phyloP scores from a whole-genome alignment of 305 asterid genomes.

The Plantago rigida region DNA sequence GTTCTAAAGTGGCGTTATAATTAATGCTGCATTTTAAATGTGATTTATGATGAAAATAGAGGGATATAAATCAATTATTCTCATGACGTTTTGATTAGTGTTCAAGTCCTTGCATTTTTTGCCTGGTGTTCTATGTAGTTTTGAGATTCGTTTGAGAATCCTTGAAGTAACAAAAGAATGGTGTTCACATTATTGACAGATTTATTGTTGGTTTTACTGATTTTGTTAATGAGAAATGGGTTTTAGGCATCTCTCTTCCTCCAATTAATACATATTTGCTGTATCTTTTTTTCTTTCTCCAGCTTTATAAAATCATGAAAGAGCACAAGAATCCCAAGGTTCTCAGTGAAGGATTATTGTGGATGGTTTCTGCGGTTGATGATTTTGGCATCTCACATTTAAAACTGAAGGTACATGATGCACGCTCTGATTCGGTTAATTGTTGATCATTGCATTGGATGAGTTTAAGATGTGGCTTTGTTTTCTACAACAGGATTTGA shows the following conservation, averaged over 20 bases:
- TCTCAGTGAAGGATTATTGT: constrained; percentile 86
- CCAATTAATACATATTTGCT: constrained; percentile 7
- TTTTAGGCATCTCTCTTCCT: constrained; percentile 1
- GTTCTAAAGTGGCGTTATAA: too few relatives aligned
- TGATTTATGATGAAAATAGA: too few relatives aligned
- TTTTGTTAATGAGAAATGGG: not conserved
- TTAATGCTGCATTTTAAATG: too few relatives aligned
- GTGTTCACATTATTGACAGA: not conserved
- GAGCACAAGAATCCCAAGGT: constrained; percentile 99
- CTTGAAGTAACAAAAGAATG: too few relatives aligned
- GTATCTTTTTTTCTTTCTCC: constrained; percentile 24
- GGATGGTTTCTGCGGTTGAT: constrained; percentile 94
- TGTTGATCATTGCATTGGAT: constrained; percentile 5
- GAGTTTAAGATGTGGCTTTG: constrained; percentile 19
- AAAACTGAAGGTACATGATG: constrained; percentile 60
- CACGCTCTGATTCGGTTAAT: constrained; percentile 11
- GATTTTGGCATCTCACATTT: constrained; percentile 79
- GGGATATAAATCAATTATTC: too few relatives aligned
- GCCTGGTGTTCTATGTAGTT: not conserved
- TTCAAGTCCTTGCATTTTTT: not conserved
- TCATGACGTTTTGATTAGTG: not conserved
- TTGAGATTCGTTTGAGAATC: not conserved
- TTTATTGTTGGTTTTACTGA: not conserved
- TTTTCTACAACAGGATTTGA: constrained; percentile 59
- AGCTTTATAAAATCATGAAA: constrained; percentile 90